phyloP scores from a whole-genome alignment of 225 moss, liverwort and hornwort species.

The Marchantia polymorpha region DNA sequence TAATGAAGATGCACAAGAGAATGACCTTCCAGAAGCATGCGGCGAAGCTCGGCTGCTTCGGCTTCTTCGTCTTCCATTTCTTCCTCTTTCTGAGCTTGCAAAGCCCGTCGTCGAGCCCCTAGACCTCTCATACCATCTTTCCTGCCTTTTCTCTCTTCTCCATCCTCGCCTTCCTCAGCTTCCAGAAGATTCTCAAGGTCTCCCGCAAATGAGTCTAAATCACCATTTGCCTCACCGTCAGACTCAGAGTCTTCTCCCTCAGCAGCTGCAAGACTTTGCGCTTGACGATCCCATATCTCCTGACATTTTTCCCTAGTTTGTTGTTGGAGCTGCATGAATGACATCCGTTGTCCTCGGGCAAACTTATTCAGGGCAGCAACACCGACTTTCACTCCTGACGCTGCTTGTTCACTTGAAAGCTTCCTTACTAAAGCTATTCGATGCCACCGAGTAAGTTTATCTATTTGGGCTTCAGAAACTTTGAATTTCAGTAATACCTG shows the following conservation, averaged over 20 bases:
- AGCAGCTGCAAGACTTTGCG: constrained; percentile 76
- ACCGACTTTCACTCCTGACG: constrained; percentile 91
- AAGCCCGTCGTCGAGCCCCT: constrained; percentile 82
- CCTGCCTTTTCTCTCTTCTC: constrained; percentile 79
- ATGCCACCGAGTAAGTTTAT: constrained; percentile 94
- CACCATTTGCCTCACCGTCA: constrained; percentile 94
- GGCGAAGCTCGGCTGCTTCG: constrained; percentile 95
- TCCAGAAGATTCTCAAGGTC: constrained; percentile 96
- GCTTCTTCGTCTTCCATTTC: constrained; percentile 98
- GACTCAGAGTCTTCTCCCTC: constrained; percentile 97
- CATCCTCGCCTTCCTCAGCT: constrained; percentile 97
- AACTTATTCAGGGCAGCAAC: constrained; percentile 95
- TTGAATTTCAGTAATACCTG: constrained; percentile 94
- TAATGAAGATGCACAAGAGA: neutral
- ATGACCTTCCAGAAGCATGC: constrained; percentile 96
- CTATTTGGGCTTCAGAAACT: constrained; percentile 81
- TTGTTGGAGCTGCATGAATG: constrained; percentile 95
- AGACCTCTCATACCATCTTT: constrained; percentile 93
- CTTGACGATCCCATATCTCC: constrained; percentile 98
- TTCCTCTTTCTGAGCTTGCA: constrained; percentile 89
- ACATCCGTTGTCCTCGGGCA: constrained; percentile 97
- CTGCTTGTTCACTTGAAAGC: constrained; percentile 98
- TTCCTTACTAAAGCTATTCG: constrained; percentile 98
- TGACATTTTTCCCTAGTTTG: constrained; percentile 99
- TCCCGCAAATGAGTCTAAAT: constrained; percentile 96